Evolutionary conservation across 192 early-diverging fungal genomes (phyloP).

Genomic region (Dispira parvispora): DNA sequence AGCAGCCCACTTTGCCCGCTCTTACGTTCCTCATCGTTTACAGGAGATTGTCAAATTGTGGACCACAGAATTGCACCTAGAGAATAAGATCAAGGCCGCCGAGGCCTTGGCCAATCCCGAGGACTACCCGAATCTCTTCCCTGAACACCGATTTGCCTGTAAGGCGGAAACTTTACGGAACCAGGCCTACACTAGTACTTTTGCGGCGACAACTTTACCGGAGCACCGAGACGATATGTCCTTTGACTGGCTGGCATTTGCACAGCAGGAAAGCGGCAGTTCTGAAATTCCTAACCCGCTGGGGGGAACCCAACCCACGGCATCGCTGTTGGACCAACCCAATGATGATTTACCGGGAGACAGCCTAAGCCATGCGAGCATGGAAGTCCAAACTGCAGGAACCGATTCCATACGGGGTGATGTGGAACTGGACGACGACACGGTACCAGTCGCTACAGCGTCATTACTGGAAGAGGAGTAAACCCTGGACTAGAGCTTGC

Average conservation of each 20-base stretch:
- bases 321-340: not conserved
- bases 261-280: slow-evolving; percentile 16
- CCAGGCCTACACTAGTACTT: slow-evolving; percentile 13
- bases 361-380: slow-evolving; percentile 43
- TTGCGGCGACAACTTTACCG: slow-evolving; percentile 31
- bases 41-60: slow-evolving; percentile 53
- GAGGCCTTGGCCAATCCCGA: slow-evolving; percentile 76
- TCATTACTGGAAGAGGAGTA: too few species aligned
- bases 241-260: slow-evolving; percentile 38
- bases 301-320: slow-evolving; percentile 15
- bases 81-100: slow-evolving; percentile 62
- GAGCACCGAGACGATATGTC: slow-evolving; percentile 38
- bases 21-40: slow-evolving; percentile 67
- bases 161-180: slow-evolving; percentile 30
- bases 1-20: slow-evolving; percentile 83
- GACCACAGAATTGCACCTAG: slow-evolving; percentile 52
- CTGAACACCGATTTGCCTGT: slow-evolving; percentile 48
- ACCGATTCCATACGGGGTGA: slow-evolving; percentile 51
- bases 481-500: too few species aligned
- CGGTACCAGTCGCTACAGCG: too few species aligned
- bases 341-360: slow-evolving; percentile 23
- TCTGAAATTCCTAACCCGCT: slow-evolving; percentile 15
- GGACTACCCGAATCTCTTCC: slow-evolving; percentile 75
- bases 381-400: slow-evolving; percentile 71
- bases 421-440: slow-evolving; percentile 34